phyloP scores from a whole-genome alignment of 768 basidiomycete genomes.

The Leccinum uliginosum region DNA sequence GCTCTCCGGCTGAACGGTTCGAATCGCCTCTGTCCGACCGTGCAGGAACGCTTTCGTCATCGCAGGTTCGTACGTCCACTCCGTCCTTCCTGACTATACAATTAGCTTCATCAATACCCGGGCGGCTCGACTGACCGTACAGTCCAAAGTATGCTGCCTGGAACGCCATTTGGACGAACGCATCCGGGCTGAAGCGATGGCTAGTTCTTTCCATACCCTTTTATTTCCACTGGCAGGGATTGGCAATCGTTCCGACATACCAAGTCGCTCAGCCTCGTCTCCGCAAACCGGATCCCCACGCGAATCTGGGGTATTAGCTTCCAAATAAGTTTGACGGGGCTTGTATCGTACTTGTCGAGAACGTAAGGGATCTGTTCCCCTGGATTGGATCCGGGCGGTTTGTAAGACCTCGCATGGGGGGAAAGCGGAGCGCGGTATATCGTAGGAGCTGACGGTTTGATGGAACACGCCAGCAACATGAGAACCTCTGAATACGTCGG shows the following conservation, averaged over 20 bases:
- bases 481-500: slow-evolving; percentile 96
- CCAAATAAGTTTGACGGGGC: slow-evolving; percentile 97
- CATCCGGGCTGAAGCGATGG: slow-evolving; percentile 94
- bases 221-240: slow-evolving; percentile 92
- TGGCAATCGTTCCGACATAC: slow-evolving; percentile 99
- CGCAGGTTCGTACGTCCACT: slow-evolving; percentile 95
- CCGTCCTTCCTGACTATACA: slow-evolving; percentile 57
- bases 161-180: slow-evolving; percentile 98
- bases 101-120: not conserved
- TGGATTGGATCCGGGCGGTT: slow-evolving; percentile 37
- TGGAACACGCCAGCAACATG: slow-evolving; percentile 94
- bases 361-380: not conserved
- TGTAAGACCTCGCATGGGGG: slow-evolving; percentile 74
- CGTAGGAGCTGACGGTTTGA: slow-evolving; percentile 92
- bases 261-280: slow-evolving; percentile 88
- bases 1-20: slow-evolving; percentile 82
- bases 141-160: slow-evolving; percentile 94
- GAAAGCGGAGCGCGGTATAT: slow-evolving; percentile 89
- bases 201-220: slow-evolving; percentile 88
- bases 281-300: slow-evolving; percentile 87
- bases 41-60: slow-evolving; percentile 97
- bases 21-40: slow-evolving; percentile 92
- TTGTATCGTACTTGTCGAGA: slow-evolving; percentile 51
- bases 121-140: slow-evolving; percentile 51
- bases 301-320: slow-evolving; percentile 77